Base-by-base conservation (phyloP, 2,329 filamentous ascomycete species). In the Chlorencoelia australis region DNA sequence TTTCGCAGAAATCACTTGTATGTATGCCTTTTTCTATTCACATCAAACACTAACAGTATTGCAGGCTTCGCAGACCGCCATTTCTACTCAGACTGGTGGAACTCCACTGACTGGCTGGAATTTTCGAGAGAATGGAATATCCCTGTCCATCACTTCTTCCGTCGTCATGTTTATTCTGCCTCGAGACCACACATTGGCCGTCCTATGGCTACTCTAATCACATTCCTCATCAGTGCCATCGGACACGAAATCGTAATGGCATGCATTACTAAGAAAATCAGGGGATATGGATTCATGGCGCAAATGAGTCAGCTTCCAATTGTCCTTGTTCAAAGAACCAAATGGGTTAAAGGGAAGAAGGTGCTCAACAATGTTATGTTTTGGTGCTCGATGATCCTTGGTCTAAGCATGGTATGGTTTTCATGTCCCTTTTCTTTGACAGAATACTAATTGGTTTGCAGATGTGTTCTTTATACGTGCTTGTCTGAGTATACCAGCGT, bases 231-330 rank as follows among this genome's bases (percentile, higher is more conserved):
- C 52, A 88, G 80, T 41, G 85, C 91, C 22, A 56, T 94, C 15
- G 87, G 86, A 11, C 91, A 96, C 57, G 91, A 98, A 61, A 72
- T 98, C 39, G 84, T 98, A 52, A 94, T 98, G 83, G 87, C 83
- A 6, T 96, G 89, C 59, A 96, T 98, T 57, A 95, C 88, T 17
- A 89, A 95, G 68, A 96, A 98, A 65, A 68, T 96, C 30, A 69
- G 91, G 24, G 91, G 91, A 9, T 98, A 96, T 55, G 91, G 89
- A 7, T 94, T 95, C 56, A 55, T 93, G 14, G 82, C 85, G 44
- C 91, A 95, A 77, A 96, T 98, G 91, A 64, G 93, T 44, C 91
- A 98, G 67, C 71, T 96, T 49, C 91, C 91, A 1, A 91, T 96
- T 48, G 83, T 96, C n/a, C 75, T 88, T 59, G 65, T 96, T 19